phyloP scores from a whole-genome alignment of 768 basidiomycete genomes.

The Lentinula boryana region DNA sequence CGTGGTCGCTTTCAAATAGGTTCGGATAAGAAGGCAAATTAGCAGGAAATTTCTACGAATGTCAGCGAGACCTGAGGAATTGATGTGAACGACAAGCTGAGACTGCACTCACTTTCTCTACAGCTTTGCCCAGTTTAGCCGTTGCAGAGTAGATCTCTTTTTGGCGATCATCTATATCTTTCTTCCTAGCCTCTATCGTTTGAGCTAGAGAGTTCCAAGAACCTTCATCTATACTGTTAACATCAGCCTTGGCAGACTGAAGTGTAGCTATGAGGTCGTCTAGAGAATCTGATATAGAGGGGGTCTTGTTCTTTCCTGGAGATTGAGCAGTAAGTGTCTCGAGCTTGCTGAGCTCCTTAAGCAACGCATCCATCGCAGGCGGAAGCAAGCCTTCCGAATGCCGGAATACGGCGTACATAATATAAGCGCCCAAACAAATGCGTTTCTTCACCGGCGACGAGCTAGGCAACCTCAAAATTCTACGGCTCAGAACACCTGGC shows the following conservation, averaged over 20 bases:
- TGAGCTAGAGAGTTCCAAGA: conserved; percentile 45
- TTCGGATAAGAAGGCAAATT: conserved; percentile 60
- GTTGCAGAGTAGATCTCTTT: conserved; percentile 83
- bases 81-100: not conserved
- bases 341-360: conserved; percentile 77
- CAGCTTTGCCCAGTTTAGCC: conserved; percentile 71
- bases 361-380: conserved; percentile 58
- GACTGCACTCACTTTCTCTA: conserved; percentile 71
- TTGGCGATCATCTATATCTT: conserved; percentile 80
- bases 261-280: conserved; percentile 59
- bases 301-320: conserved; percentile 42
- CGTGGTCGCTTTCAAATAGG: conserved; percentile 57
- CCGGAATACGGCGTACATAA: not conserved
- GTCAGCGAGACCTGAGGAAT: not conserved
- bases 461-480: conserved; percentile 66
- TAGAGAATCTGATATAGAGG: conserved; percentile 53
- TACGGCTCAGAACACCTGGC: conserved; percentile 32
- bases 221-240: conserved; percentile 42
- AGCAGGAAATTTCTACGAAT: conserved; percentile 51
- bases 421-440: not conserved
- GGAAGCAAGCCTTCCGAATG: not conserved
- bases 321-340: conserved; percentile 50
- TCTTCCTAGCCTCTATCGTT: conserved; percentile 67
- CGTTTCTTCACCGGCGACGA: conserved; percentile 75
- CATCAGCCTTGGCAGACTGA: conserved; percentile 48